Evolutionary conservation across 2,329 filamentous ascomycete genomes (phyloP).

Genomic region (Elsinoe necatrix): DNA sequence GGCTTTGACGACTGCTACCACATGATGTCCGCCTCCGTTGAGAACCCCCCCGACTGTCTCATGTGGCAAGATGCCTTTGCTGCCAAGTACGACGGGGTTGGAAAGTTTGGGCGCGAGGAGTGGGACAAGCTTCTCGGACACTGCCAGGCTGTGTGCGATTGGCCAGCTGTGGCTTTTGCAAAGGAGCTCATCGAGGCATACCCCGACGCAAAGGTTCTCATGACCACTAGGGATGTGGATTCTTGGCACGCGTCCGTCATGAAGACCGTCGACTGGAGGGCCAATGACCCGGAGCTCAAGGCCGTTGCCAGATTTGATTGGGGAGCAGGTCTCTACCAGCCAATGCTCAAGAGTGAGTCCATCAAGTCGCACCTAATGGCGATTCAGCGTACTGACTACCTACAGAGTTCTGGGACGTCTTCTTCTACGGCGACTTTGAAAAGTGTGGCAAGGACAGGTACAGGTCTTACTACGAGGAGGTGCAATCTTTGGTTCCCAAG

Average conservation of each 20-base stretch:
- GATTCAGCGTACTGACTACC: conserved; percentile 12
- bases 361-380: background rate
- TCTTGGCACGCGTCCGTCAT: conserved; percentile 56
- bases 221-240: conserved; percentile 59
- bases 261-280: conserved; percentile 61
- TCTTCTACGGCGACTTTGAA: conserved; percentile 60
- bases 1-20: conserved; percentile 64
- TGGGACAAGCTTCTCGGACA: conserved; percentile 62
- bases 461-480: conserved; percentile 47
- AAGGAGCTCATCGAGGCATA: conserved; percentile 64
- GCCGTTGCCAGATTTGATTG: conserved; percentile 50
- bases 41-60: conserved; percentile 58
- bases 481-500: conserved; percentile 39
- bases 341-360: conserved; percentile 51
- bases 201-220: conserved; percentile 62
- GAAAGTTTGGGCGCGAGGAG: conserved; percentile 55
- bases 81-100: conserved; percentile 54
- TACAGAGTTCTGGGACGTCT: conserved; percentile 55
- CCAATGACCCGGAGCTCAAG: conserved; percentile 53
- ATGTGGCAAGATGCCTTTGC: conserved; percentile 63
- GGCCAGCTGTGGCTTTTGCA: conserved; percentile 59
- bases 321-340: conserved; percentile 60
- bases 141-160: conserved; percentile 59
- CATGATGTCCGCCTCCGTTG: conserved; percentile 62
- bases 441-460: conserved; percentile 57